These are phyloP conservation scores for Myrica gale DNA, from an alignment of 306 rosid species.

Conservation along the genomic window DNA sequence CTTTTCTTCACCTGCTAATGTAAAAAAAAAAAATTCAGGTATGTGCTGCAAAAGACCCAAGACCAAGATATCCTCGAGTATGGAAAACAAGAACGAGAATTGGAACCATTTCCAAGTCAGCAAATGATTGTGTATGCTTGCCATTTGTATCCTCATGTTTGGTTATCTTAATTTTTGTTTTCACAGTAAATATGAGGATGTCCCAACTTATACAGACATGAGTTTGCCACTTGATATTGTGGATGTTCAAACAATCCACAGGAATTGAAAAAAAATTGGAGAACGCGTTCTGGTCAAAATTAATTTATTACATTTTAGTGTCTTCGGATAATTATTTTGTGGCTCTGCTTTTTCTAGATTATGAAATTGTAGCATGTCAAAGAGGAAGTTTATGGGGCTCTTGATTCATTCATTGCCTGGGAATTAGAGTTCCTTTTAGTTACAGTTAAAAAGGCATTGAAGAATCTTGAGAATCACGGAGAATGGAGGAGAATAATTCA, in stretches of 20 bases:
- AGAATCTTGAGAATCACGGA: constrained; percentile 64
- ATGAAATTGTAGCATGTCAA: constrained; percentile 82
- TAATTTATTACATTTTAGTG: background rate
- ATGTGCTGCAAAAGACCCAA: constrained; percentile 87
- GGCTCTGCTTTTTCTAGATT: constrained; percentile 44
- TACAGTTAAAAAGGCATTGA: constrained; percentile 81
- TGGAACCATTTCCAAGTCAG: constrained; percentile 86
- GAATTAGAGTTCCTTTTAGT: constrained; percentile 89
- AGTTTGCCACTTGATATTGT: background rate
- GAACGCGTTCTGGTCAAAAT: background rate
- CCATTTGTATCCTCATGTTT: background rate
- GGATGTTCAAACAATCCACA: background rate
- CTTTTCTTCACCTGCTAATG: background rate
- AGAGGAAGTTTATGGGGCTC: constrained; percentile 98
- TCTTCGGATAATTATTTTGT: constrained; percentile 19
- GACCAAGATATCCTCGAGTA: constrained; percentile 86
- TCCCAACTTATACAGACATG: background rate
- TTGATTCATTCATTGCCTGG: constrained; percentile 97
- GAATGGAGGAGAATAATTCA: constrained; percentile 95
- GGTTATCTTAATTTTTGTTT: constrained; percentile 14
- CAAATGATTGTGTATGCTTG: constrained; percentile 60
- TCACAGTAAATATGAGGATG: constrained; percentile 9
- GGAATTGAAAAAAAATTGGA: background rate
- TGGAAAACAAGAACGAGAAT: constrained; percentile 76
- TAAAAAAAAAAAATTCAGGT: constrained; percentile 42